phyloP scores from a whole-genome alignment of 805 yeast species.

The Ogataea minuta region DNA sequence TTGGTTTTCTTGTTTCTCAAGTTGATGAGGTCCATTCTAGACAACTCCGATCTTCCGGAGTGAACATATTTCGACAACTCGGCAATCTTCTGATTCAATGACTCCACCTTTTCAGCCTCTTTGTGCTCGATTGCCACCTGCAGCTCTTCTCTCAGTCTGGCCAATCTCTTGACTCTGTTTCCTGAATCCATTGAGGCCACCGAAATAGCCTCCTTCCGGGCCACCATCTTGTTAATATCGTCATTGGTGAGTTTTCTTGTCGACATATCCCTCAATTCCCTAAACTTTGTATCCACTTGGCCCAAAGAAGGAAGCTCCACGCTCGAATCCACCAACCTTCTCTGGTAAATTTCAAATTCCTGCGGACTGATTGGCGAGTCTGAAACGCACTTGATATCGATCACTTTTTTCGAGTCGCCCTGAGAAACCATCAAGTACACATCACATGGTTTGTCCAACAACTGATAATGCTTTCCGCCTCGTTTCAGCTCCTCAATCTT shows the following conservation, averaged over 20 bases:
- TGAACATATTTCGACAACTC: slow-evolving; percentile 36
- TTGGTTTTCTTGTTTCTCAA: slow-evolving; percentile 84
- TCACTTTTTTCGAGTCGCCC: slow-evolving; percentile 68
- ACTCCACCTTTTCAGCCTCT: slow-evolving; percentile 42
- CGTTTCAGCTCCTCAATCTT: slow-evolving; percentile 60
- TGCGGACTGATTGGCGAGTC: slow-evolving; percentile 69
- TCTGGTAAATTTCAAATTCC: slow-evolving; percentile 71
- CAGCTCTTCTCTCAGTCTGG: slow-evolving; percentile 68
- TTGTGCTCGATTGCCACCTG: slow-evolving; percentile 68
- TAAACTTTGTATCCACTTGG: slow-evolving; percentile 61
- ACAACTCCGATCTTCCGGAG: slow-evolving; percentile 37
- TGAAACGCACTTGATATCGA: slow-evolving; percentile 77
- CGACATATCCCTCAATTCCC: slow-evolving; percentile 61
- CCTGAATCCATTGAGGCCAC: slow-evolving; percentile 58
- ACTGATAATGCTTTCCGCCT: slow-evolving; percentile 40
- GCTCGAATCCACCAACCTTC: slow-evolving; percentile 57
- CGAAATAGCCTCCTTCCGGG: slow-evolving; percentile 58
- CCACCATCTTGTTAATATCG: slow-evolving; percentile 77
- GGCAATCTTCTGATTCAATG: slow-evolving; percentile 46
- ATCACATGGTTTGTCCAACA: slow-evolving; percentile 45
- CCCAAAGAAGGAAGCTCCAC: slow-evolving; percentile 59
- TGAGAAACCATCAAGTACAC: slow-evolving; percentile 72
- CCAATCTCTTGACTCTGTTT: slow-evolving; percentile 73
- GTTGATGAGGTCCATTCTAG: slow-evolving; percentile 67
- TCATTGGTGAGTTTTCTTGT: slow-evolving; percentile 64